Percentiles rank a stretch among this genome's conserved stretches.
These are phyloP conservation scores for Penicillium paxilli DNA, from an alignment of 495 filamentous ascomycete species.

Conservation along the genomic window DNA sequence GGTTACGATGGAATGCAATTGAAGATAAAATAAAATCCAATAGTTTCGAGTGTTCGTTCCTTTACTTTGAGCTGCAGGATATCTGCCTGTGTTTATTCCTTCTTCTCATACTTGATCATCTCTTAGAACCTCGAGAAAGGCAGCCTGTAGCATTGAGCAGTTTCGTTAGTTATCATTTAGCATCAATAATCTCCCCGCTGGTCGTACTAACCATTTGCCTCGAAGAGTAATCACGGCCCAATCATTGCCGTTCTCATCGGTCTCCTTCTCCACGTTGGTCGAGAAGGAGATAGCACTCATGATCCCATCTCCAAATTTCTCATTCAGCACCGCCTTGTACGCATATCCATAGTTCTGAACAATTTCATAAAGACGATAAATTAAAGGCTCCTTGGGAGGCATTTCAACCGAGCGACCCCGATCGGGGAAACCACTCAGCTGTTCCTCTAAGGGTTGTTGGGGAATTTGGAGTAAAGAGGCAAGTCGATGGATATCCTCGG, in stretches of 20 bases:
- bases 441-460: slow-evolving; percentile 53
- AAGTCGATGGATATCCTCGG: slow-evolving; percentile 75
- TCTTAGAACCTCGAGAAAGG: slow-evolving; percentile 62
- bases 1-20: no score
- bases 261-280: slow-evolving; percentile 95
- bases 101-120: no score
- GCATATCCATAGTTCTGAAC: slow-evolving; percentile 98
- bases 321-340: slow-evolving; percentile 94
- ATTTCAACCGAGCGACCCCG: slow-evolving; percentile 83
- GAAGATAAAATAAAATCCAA: no score
- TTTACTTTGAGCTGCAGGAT: background rate
- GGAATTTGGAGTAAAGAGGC: slow-evolving; percentile 64
- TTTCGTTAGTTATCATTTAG: slow-evolving; percentile 7
- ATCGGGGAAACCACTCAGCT: slow-evolving; percentile 76
- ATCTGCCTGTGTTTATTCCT: background rate
- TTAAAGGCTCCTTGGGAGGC: slow-evolving; percentile 91
- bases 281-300: slow-evolving; percentile 96
- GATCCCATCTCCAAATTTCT: slow-evolving; percentile 99
- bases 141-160: slow-evolving; percentile 53
- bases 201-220: slow-evolving; percentile 77
- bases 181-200: background rate
- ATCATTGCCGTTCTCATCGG: slow-evolving; percentile 72
- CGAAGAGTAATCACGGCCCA: slow-evolving; percentile 91
- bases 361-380: slow-evolving; percentile 94
- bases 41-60: no score